phyloP scores from a whole-genome alignment of 2,329 filamentous ascomycete genomes.

The Cordyceps tenuipes region DNA sequence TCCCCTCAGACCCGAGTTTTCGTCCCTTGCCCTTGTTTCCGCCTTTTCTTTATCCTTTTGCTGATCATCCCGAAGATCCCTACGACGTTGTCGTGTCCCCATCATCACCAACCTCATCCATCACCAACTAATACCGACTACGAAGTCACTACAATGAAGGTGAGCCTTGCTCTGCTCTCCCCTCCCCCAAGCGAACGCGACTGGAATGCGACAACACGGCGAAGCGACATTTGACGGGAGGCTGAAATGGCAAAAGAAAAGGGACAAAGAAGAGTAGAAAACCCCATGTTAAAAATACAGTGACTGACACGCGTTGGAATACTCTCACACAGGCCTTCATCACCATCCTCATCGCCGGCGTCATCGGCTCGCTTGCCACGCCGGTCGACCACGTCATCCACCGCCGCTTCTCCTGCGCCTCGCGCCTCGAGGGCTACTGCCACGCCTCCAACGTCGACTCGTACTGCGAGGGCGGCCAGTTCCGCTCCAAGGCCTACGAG shows the following conservation, averaged over 20 bases:
- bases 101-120: not conserved
- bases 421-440: constrained; percentile 15
- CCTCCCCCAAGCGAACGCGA: too few relatives aligned
- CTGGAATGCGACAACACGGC: not conserved
- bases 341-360: constrained; percentile 2
- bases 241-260: too few relatives aligned
- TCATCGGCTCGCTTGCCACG: constrained; percentile 2
- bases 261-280: too few relatives aligned
- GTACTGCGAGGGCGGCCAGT: constrained; percentile 13
- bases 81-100: not conserved
- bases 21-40: not conserved
- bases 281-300: not conserved
- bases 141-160: constrained; percentile 6
- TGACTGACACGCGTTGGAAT: too few relatives aligned
- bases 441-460: constrained; percentile 17
- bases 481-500: constrained; percentile 14
- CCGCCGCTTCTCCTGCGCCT: constrained; percentile 14
- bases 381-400: constrained; percentile 11
- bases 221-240: not conserved
- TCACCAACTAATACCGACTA: not conserved
- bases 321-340: not conserved
- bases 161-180: not conserved
- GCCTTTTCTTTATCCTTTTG: not conserved
- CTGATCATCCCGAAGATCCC: not conserved
- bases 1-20: not conserved